Base-by-base conservation (phyloP, 1,139 yeast species). In the Taphrina betulina region DNA sequence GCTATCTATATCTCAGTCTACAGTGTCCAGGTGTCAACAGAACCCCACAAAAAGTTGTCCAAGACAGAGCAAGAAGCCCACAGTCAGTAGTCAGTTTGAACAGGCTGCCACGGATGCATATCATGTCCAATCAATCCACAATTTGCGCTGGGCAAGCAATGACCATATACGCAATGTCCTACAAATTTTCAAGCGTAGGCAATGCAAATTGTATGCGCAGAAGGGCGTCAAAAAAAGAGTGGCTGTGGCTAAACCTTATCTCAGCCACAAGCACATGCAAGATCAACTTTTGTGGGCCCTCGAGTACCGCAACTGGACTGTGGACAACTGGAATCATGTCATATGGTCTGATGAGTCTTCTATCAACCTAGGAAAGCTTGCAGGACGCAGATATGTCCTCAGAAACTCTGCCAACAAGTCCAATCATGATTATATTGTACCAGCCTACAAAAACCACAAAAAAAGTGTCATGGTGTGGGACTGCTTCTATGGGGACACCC, bases 341-440 rank as follows among this genome's bases (percentile, higher is more conserved):
- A 38, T 22, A 4, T 38, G 43, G 43, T 38, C 29, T 5, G 43
- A 38, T 23, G 31, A 38, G 43, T 20, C 43, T 22, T 38, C 31
- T 16, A 23, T 38, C 43, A 4, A 31, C n/a, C 43, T 38, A 7
- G 29, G 43, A 20, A 10, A 38, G 24, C 28, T 38, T 22, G 24
- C 22, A 22, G 43, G 43, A 38, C 43, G 29, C 8, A 10, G 29
- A 23, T 38, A 17, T 23, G 43, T 38, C 31, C 43, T 38, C 5
- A 20, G 43, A 22, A 24, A 7, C 19, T 19, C 16, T 16, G 17
- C 7, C 24, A 7, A 5, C 29, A 38, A 19, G 29, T 38, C 10
- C 24, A 16, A 20, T 20, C 22, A 16, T 7, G 16, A 16, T 7
- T 14, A 37, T 17, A 20, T 37, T 16, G 24, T 37, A 4, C 24